Percentiles rank a stretch among this genome's conserved stretches.
phyloP scores from a whole-genome alignment of 2,329 filamentous ascomycete species.

The Dendryphion nanum region DNA sequence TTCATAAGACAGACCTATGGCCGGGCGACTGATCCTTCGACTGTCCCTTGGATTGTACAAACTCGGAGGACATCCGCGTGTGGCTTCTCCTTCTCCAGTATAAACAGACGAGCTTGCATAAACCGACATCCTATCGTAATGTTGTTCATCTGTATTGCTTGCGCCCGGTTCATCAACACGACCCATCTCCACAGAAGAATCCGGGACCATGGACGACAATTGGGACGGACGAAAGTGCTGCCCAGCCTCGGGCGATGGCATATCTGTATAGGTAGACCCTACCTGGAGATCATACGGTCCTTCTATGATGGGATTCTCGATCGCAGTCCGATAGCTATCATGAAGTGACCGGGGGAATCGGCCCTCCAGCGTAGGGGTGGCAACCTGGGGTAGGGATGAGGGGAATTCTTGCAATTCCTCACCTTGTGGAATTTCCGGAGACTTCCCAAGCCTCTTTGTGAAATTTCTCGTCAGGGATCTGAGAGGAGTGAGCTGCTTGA shows the following conservation, averaged over 20 bases:
- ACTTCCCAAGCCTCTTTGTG: slow-evolving; percentile 23
- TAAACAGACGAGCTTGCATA: slow-evolving; percentile 34
- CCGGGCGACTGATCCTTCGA: slow-evolving; percentile 20
- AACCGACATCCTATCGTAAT: slow-evolving; percentile 30
- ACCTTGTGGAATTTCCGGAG: slow-evolving; percentile 4
- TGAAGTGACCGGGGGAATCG: slow-evolving; percentile 19
- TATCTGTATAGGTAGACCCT: not conserved
- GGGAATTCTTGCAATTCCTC: not conserved
- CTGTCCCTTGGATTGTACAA: too few relatives aligned
- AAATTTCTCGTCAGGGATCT: slow-evolving; percentile 24
- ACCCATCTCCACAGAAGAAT: slow-evolving; percentile 20
- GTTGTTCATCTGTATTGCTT: slow-evolving; percentile 9
- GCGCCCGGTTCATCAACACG: slow-evolving; percentile 10
- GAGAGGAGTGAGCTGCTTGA: slow-evolving; percentile 30
- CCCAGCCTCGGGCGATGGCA: not conserved
- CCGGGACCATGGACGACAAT: slow-evolving; percentile 31
- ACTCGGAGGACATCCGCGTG: slow-evolving; percentile 17
- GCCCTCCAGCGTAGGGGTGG: slow-evolving; percentile 13
- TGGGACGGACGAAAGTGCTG: slow-evolving; percentile 13
- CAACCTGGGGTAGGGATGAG: not conserved
- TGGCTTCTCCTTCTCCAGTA: slow-evolving; percentile 11
- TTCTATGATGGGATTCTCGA: not conserved
- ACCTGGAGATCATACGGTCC: not conserved
- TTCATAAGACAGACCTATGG: slow-evolving; percentile 15
- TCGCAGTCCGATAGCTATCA: slow-evolving; percentile 11